Evolutionary conservation across 139 green algal genomes (phyloP), one percentile per base, ranked within the genome.

Genomic region (Auxenochlorella pyrenoidosa): DNA sequence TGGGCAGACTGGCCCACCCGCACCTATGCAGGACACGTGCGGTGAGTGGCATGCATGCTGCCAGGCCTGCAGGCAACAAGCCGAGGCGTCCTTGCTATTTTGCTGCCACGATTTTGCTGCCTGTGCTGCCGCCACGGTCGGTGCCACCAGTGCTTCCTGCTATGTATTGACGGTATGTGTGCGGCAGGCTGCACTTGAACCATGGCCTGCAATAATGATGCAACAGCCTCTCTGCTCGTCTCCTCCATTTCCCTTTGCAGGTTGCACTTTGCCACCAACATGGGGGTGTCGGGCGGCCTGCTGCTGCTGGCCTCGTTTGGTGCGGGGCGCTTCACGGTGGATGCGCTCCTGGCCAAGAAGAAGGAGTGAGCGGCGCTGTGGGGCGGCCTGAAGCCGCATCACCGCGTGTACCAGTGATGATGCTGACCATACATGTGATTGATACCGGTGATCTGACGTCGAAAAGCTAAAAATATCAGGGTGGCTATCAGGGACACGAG

Each of bases 251-350:
- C 3, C 36, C n/a, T 5, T 2, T 83, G 79, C 91, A 93, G 88
- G 76, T 68, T 88, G 36, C 92, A 94, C 72, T 95, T 95, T 86
- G 88, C 91, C 47, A 90, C 84, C 38, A 92, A 94, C n/a, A 34
- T 90, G 44, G 89, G 90, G 16, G 86, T 93, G 79, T 71, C 65
- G 32, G 79, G 79, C 38, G 87, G 87, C 40, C 85, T 92, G 78
- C 75, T 92, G 81, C 85, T 93, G 82, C 90, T 93, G 85, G 85
- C 84, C 38, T 77, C 75, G 65, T 84, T 91, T 81, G 90, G 90
- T 2, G 88, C 90, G 1, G 90, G 90, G 12, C 13, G 68, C 12
- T 93, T 86, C 77, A 92, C 90, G 4, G 66, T 93, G 51, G 90
- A 93, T 54, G 32, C 44, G 0, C 65, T 90, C 41, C 38, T 93